Conservation (phyloP, 257 asterid genomes). For the Anisodus tanguticus region DNA sequence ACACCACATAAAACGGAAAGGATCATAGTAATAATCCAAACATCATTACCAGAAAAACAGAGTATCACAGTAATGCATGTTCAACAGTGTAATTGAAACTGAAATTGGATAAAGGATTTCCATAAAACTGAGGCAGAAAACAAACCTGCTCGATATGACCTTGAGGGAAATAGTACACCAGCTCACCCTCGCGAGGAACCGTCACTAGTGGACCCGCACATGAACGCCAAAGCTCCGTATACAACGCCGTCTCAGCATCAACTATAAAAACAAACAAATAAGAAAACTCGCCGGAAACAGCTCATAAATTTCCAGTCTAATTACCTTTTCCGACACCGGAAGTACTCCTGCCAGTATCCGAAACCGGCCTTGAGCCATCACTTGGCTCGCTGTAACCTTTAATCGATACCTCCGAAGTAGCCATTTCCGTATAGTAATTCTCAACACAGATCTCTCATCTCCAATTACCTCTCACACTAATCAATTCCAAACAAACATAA, state of each 20-base stretch:
- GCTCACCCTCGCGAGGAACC: conserved; percentile 78
- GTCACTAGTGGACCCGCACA: conserved; percentile 98
- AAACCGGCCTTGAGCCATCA: conserved; percentile 38
- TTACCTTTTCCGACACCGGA: conserved; percentile 58
- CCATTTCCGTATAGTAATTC: conserved; percentile 46
- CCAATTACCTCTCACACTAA: conserved; percentile 32
- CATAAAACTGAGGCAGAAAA: background rate
- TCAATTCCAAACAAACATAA: conserved; percentile 3
- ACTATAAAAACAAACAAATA: conserved; percentile 38
- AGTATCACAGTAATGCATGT: conserved; percentile 3
- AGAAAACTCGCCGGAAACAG: conserved; percentile 2
- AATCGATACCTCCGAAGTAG: conserved; percentile 62
- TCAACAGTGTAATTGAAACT: background rate
- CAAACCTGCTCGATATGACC: conserved; percentile 97
- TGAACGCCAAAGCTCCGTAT: conserved; percentile 91
- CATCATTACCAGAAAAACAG: background rate
- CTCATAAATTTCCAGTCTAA: conserved; percentile 7
- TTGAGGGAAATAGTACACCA: conserved; percentile 92
- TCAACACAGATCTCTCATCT: conserved; percentile 74
- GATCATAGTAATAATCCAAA: background rate
- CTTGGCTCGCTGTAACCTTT: conserved; percentile 56
- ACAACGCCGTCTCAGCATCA: conserved; percentile 81
- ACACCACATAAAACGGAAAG: background rate
- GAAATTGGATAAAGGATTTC: background rate
- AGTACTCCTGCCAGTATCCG: conserved; percentile 41